Evolutionary conservation across 257 asterid species (phyloP).

Genomic region (Ehretia macrophylla): DNA sequence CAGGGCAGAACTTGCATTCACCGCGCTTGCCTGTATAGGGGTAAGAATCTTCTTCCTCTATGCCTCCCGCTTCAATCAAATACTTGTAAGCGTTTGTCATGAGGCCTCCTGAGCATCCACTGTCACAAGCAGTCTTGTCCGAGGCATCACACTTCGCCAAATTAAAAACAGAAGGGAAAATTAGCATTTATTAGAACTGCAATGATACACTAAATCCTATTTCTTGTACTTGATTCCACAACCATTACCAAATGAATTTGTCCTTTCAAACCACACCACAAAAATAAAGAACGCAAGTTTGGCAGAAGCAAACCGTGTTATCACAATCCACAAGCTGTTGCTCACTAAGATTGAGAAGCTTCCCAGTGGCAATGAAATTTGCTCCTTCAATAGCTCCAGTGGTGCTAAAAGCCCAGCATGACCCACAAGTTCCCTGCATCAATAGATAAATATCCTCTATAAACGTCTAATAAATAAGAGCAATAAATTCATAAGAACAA

Average conservation of each 20-base stretch:
- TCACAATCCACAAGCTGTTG: slow-evolving; percentile 91
- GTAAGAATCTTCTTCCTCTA: slow-evolving; percentile 54
- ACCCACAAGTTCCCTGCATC: slow-evolving; percentile 73
- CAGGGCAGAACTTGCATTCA: slow-evolving; percentile 50
- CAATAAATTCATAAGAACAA: neutral
- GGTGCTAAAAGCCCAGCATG: slow-evolving; percentile 96
- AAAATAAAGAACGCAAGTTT: neutral
- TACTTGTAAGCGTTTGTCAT: slow-evolving; percentile 89
- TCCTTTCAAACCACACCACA: no score
- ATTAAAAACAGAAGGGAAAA: neutral
- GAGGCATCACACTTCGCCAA: slow-evolving; percentile 11
- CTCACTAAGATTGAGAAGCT: slow-evolving; percentile 73
- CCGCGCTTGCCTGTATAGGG: slow-evolving; percentile 70
- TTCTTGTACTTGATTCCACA: no score
- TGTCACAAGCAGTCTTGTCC: slow-evolving; percentile 55
- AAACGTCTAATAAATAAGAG: neutral
- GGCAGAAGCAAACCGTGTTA: slow-evolving; percentile 36
- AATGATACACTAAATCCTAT: neutral
- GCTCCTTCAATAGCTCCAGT: slow-evolving; percentile 88
- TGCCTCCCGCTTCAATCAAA: slow-evolving; percentile 70
- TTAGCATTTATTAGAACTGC: no score
- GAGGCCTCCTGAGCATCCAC: slow-evolving; percentile 77
- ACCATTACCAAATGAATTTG: no score
- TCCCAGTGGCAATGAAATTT: slow-evolving; percentile 65
- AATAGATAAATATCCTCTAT: neutral